phyloP scores from a whole-genome alignment of 116 monocot genomes.

The Cymodocea nodosa region DNA sequence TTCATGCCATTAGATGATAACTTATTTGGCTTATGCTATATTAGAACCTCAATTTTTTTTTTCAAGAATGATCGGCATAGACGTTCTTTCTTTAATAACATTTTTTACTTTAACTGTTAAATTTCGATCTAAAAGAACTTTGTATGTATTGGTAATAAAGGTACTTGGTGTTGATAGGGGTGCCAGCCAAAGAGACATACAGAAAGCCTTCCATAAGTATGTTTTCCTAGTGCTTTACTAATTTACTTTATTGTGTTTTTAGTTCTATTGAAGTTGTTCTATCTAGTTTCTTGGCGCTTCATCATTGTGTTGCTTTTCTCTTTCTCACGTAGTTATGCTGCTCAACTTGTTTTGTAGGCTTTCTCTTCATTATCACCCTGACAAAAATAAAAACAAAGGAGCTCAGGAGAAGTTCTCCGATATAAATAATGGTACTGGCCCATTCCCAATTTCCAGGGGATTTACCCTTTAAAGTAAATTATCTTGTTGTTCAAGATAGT shows the following conservation, averaged over 20 bases:
- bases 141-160: constrained; percentile 15
- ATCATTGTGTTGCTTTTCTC: neutral
- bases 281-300: neutral
- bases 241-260: neutral
- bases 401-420: constrained; percentile 91
- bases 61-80: no score
- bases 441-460: neutral
- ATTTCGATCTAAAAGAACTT: neutral
- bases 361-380: constrained; percentile 93
- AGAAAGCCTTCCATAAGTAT: constrained; percentile 96
- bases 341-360: constrained; percentile 33
- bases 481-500: no score
- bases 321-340: neutral
- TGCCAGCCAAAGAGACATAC: constrained; percentile 82
- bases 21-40: no score
- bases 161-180: constrained; percentile 80
- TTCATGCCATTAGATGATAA: no score
- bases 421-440: constrained; percentile 77
- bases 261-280: neutral
- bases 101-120: no score
- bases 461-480: neutral
- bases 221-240: constrained; percentile 10
- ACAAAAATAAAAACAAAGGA: constrained; percentile 85
- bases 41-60: no score
- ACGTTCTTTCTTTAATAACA: no score